Evolutionary conservation across 345 rosid species (phyloP), one percentile per base, ranked within the genome.

Genomic region (Citrus australasica): DNA sequence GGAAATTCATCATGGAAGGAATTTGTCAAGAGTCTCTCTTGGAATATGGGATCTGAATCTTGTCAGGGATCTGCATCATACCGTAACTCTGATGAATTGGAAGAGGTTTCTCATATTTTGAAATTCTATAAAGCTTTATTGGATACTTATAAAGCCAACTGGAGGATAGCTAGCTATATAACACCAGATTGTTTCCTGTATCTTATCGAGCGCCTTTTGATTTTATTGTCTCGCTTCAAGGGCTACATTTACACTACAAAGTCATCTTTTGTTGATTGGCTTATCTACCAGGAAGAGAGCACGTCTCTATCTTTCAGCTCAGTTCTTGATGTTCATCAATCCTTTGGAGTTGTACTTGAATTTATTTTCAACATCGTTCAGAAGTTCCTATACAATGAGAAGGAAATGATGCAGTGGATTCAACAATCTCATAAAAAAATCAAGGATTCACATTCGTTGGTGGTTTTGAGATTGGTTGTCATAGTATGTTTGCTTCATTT

Each of bases 151-250:
- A 40, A 9, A 0, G 84, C 66, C 51, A 76, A 86, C 70, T 84
- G 90, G 89, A 79, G 81, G 46, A 72, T 1, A 66, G 0, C 10
- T 9, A 80, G 82, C 80, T 84, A 82, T 56, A 81, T 89, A 9
- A 79, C 90, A 37, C 92, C 87, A 2, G 69, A 17, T 27, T 87
- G 90, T 67, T 86, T 87, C 77, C 33, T 86, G 33, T 89, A 85
- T 77, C 89, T 89, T 24, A 21, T 87, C 21, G 92, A 87, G 72
- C 87, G 88, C 11, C 81, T 75, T 59, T 63, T 86, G 69, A 59
- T 84, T 68, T 28, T 81, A 22, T 14, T 82, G 8, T 77, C 84
- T 60, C 38, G 17, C 76, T 30, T 38, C 42, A 53, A 67, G 11
- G 82, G 82, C 16, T 73, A 6, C 67, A 55, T 87, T 35, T 67